phyloP scores from a whole-genome alignment of 345 rosid genomes.

The Eutrema yunnanense region DNA sequence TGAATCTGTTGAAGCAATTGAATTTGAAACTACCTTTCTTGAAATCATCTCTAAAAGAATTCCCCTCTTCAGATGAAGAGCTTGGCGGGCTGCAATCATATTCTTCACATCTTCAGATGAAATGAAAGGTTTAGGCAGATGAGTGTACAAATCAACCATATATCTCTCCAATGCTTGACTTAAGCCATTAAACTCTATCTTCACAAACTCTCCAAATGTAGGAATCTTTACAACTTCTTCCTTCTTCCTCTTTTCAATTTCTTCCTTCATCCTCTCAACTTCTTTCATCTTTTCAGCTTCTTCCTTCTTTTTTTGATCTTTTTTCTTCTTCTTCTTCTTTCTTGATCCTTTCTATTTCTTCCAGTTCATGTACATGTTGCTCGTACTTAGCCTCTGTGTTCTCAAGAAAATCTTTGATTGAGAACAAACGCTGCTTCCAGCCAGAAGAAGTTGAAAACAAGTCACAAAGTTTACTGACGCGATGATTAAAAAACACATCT shows the following conservation, averaged over 20 bases:
- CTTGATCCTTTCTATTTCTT: no score
- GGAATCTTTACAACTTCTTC: not conserved
- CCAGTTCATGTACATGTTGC: not conserved
- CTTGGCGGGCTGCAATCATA: conserved; percentile 18
- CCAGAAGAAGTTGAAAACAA: conserved; percentile 17
- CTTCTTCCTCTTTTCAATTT: not conserved
- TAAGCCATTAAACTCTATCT: not conserved
- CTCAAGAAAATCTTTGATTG: conserved; percentile 27
- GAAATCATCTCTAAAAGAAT: not conserved
- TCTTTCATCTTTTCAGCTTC: not conserved
- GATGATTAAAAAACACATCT: conserved; percentile 32
- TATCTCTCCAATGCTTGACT: conserved; percentile 3
- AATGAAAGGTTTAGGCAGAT: conserved; percentile 29
- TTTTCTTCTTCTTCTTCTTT: no score
- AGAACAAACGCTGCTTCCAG: conserved; percentile 17
- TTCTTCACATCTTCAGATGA: conserved; percentile 7
- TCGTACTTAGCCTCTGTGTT: not conserved
- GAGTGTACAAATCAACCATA: conserved; percentile 30
- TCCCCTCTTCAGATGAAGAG: not conserved
- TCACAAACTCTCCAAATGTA: conserved; percentile 11
- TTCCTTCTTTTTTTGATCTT: no score
- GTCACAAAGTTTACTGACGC: not conserved
- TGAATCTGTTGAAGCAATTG: not conserved
- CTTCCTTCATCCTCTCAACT: not conserved
- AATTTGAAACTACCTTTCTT: not conserved